A percentile compares a stretch with the other conserved stretches of the same genome.
phyloP scores from a whole-genome alignment of 495 filamentous ascomycete species.

The Bacidia rubella region DNA sequence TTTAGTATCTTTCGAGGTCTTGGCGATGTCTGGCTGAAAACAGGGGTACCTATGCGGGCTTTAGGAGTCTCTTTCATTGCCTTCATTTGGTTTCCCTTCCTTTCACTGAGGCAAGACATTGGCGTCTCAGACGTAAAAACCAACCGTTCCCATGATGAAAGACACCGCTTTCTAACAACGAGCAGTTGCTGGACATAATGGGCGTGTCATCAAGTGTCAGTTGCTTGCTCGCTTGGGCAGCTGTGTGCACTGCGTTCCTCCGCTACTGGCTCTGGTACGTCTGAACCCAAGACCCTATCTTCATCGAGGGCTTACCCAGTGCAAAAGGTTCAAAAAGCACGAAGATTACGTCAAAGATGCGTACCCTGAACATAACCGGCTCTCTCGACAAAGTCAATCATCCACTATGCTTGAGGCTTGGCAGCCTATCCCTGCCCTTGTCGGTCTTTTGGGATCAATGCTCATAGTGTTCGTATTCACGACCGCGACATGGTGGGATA shows the following conservation, averaged over 20 bases:
- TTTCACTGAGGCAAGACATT: constrained; percentile 20
- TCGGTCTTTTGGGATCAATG: constrained; percentile 8
- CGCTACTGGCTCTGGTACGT: constrained; percentile 21
- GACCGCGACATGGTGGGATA: constrained; percentile 12
- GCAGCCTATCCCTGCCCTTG: constrained; percentile 8
- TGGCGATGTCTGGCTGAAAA: constrained; percentile 26
- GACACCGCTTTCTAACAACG: constrained; percentile 1
- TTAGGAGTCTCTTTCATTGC: constrained; percentile 26
- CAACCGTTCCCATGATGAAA: constrained; percentile 10
- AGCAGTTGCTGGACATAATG: constrained; percentile 26
- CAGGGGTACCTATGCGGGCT: constrained; percentile 24
- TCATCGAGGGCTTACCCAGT: no score
- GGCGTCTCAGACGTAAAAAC: constrained; percentile 1
- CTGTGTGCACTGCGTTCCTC: constrained; percentile 32
- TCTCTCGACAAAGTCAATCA: constrained; percentile 1
- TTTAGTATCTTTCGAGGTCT: constrained; percentile 9
- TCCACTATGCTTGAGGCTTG: constrained; percentile 10
- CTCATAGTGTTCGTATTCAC: constrained; percentile 12
- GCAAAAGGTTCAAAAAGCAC: constrained; percentile 16
- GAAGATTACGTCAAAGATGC: constrained; percentile 6
- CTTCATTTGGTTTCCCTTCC: constrained; percentile 34
- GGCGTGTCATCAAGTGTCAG: constrained; percentile 27
- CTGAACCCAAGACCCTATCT: no score
- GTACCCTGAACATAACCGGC: constrained; percentile 5
- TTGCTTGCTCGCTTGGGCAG: constrained; percentile 31